phyloP scores from a whole-genome alignment of 106 monocot genomes.

The Acanthochlamys bracteata region DNA sequence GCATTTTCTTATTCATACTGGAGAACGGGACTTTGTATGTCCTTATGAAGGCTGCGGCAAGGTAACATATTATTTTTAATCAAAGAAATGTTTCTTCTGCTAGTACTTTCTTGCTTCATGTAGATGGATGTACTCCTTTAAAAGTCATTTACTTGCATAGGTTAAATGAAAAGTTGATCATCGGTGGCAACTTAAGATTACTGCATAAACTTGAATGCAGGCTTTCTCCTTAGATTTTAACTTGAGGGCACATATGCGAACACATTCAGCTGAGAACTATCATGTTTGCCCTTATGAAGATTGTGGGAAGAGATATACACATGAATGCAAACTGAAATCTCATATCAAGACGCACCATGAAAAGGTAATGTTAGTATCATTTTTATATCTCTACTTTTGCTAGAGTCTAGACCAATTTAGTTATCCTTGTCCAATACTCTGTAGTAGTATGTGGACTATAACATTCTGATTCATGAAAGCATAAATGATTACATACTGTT shows the following conservation, averaged over 20 bases:
- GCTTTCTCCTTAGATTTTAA: constrained; percentile 23
- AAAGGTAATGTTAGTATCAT: constrained; percentile 5
- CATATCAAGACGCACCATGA: constrained; percentile 19
- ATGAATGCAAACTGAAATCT: constrained; percentile 14
- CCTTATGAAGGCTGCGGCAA: constrained; percentile 69
- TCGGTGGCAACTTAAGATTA: too few relatives aligned
- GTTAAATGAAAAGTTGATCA: too few relatives aligned
- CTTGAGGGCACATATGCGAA: constrained; percentile 12
- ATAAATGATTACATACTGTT: too few relatives aligned
- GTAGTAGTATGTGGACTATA: too few relatives aligned
- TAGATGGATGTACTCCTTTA: too few relatives aligned
- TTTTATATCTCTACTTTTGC: too few relatives aligned
- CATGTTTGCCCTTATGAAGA: constrained; percentile 13
- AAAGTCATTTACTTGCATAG: too few relatives aligned
- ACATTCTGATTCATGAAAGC: too few relatives aligned
- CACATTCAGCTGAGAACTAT: constrained; percentile 20
- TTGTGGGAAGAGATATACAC: constrained; percentile 19
- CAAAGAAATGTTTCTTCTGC: too few relatives aligned
- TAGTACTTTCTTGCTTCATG: too few relatives aligned
- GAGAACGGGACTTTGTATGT: constrained; percentile 46
- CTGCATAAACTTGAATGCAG: background rate
- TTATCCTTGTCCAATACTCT: too few relatives aligned
- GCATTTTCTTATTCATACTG: constrained; percentile 67
- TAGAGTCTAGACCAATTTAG: too few relatives aligned
- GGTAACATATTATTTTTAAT: constrained; percentile 19